Base-by-base conservation (phyloP, 345 rosid genomes). In the Populus tremula region DNA sequence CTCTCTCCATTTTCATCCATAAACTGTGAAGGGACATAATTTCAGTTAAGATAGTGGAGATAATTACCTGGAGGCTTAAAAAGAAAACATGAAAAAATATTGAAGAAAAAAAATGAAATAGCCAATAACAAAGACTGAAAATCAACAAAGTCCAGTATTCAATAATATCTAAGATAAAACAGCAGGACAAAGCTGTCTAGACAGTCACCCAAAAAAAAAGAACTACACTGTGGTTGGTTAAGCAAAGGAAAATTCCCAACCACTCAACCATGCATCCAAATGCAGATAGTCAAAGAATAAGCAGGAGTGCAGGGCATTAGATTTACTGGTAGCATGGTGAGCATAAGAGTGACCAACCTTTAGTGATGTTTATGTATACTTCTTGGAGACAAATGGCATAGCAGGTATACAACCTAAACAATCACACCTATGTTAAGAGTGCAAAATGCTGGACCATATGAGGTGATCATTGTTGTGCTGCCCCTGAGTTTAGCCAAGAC, bases 1-100 rank as follows among this genome's bases (percentile, higher is more conserved):
- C 98, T 90, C 76, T 90, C 88, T 67, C 98, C 97, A 89, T 77
- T 93, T 86, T 96, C 97, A 85, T 92, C 97, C 63, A 86, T 82
- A 87, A 92, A 93, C 99, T 96, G 88, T 69, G 86, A n/a, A 78
- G 75, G 47, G 29, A 79, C 36, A 72, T 21, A 6, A 73, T 73
- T 47, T 71, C 64, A 69, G 10, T 35, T 45, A 59, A 18, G 35
- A 61, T 33, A 41, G 39, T 29, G 36, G 5, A 23, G 13, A 41
- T 9, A 41, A 41, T 10, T 18, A 72, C 21, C n/a, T 50, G 75
- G 31, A 20, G 11, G 47, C n/a, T 20, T 18, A 39, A 36, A 35
- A 29, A 61, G 12, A 54, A 11, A 50, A 35, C 59, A n/a, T 9
- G 49, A 31, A 12, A 33, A 33, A 56, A 36, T n/a, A 53, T 33